Percentiles rank a stretch among this genome's conserved stretches.
phyloP scores from a whole-genome alignment of 2,329 filamentous ascomycete genomes.

The Rhinocladiella mackenziei region DNA sequence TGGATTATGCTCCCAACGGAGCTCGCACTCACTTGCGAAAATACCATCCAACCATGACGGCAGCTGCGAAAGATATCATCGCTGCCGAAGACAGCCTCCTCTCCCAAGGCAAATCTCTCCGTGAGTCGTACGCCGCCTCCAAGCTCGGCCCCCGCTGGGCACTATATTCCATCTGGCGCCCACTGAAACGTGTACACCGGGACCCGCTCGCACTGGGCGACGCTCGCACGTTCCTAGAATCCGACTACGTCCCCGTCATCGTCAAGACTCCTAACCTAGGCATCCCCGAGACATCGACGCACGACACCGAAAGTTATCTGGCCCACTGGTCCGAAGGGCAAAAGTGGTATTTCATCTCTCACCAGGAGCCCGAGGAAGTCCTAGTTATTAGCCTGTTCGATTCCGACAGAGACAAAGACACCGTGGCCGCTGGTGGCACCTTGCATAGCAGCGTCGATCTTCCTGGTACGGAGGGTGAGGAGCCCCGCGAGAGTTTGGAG shows the following conservation, averaged over 20 bases:
- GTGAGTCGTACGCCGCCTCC: constrained; percentile 16
- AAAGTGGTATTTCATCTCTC: constrained; percentile 25
- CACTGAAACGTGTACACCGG: constrained; percentile 24
- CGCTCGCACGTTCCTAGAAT: constrained; percentile 22
- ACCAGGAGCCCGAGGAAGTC: constrained; percentile 23
- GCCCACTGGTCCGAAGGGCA: constrained; percentile 22
- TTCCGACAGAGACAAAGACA: constrained; percentile 23
- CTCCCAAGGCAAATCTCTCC: constrained; percentile 20
- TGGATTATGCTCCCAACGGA: constrained; percentile 32
- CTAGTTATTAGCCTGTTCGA: constrained; percentile 24
- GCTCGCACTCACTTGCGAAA: constrained; percentile 31
- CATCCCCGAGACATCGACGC: constrained; percentile 14
- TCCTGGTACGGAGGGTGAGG: constrained; percentile 19
- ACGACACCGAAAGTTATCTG: constrained; percentile 21
- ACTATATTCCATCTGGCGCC: constrained; percentile 28
- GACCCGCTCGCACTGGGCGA: constrained; percentile 26
- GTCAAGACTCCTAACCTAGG: constrained; percentile 23
- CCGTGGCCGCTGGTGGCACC: constrained; percentile 22
- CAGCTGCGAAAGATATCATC: constrained; percentile 27
- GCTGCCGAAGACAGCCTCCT: constrained; percentile 36
- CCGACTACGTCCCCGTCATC: constrained; percentile 22
- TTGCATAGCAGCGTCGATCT: constrained; percentile 24
- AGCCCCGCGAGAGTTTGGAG: constrained; percentile 23
- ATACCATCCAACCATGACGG: constrained; percentile 28
- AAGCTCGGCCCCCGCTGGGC: constrained; percentile 25